These are phyloP conservation scores for Tuber umbilicatum DNA, from an alignment of 495 filamentous ascomycete species.

Conservation along the genomic window DNA sequence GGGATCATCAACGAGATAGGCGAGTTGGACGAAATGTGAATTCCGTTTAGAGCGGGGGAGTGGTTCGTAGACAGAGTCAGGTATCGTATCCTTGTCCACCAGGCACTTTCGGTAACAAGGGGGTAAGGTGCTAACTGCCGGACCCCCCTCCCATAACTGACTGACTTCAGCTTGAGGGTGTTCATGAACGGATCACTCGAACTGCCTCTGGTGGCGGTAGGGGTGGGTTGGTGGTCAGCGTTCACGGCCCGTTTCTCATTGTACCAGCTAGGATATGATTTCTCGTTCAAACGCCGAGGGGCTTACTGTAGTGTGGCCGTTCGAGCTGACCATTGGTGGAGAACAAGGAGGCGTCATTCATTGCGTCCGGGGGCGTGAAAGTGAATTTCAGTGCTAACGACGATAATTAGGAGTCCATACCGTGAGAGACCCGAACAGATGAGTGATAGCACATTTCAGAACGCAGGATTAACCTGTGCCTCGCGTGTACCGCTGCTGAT, in stretches of 20 bases:
- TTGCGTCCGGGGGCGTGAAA: not conserved
- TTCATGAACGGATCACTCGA: not conserved
- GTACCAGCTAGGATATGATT: not conserved
- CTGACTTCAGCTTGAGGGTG: not conserved
- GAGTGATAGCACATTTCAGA: not conserved
- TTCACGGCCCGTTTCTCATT: not conserved
- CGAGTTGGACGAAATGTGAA: not conserved
- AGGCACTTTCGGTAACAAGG: not conserved
- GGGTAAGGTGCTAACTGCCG: not conserved
- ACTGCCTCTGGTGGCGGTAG: not conserved
- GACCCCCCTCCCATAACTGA: not conserved
- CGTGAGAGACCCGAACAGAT: not conserved
- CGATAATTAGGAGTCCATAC: not conserved
- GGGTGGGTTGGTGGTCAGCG: not conserved
- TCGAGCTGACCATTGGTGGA: not conserved
- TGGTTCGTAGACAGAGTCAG: not conserved
- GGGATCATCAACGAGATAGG: not conserved
- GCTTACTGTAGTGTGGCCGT: not conserved
- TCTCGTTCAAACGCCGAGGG: not conserved
- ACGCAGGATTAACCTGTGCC: not conserved
- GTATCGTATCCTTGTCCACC: not conserved
- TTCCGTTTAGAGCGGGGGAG: not conserved
- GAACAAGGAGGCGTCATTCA: not conserved
- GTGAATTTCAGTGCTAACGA: not conserved
- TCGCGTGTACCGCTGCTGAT: not conserved